These are phyloP conservation scores for Lathyrus oleraceus DNA, from an alignment of 306 rosid genomes.

Conservation along the genomic window DNA sequence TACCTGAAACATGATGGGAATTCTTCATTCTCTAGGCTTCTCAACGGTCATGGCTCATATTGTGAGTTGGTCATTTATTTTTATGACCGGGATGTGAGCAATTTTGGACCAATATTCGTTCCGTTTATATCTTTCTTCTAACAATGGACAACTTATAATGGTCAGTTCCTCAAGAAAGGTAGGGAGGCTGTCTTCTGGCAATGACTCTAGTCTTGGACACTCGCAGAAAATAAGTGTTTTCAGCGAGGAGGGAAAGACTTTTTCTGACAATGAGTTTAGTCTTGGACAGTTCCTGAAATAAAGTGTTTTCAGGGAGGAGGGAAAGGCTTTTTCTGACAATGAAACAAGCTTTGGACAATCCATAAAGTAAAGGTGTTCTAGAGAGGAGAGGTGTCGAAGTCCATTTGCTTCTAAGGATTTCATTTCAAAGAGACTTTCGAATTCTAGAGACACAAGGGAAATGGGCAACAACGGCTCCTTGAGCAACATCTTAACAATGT, in stretches of 20 bases:
- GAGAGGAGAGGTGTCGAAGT: conserved; percentile 12
- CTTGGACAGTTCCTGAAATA: background rate
- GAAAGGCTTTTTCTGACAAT: background rate
- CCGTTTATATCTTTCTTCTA: background rate
- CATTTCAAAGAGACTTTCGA: background rate
- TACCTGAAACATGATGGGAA: no score
- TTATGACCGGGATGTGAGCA: background rate
- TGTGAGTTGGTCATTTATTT: background rate
- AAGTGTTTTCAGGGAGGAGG: background rate
- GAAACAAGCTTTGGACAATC: background rate
- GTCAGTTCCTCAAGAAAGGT: background rate
- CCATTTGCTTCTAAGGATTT: background rate
- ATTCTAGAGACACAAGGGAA: background rate
- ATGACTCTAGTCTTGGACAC: no score
- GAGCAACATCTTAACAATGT: background rate
- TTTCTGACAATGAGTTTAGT: background rate
- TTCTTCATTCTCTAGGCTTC: no score
- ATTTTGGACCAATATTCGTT: background rate
- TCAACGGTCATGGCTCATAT: background rate
- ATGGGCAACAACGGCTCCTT: background rate
- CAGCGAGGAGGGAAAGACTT: background rate
- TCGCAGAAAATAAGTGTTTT: background rate
- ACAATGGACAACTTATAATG: background rate
- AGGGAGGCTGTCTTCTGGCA: background rate
- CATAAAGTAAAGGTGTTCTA: accelerated